Base-by-base conservation (phyloP, 2,329 filamentous ascomycete species). In the Aureobasidium musti region DNA sequence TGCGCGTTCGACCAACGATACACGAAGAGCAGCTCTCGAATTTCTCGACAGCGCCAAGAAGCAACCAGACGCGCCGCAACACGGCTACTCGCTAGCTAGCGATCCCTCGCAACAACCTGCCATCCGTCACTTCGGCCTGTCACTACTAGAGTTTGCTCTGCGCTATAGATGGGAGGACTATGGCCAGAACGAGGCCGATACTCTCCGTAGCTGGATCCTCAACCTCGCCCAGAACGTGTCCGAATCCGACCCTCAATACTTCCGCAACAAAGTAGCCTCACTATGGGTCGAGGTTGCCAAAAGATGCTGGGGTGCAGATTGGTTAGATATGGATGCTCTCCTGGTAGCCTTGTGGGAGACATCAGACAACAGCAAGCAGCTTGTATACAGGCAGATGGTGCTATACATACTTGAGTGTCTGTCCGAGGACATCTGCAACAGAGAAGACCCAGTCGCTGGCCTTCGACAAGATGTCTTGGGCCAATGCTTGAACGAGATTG, bases 281-380 rank as follows among this genome's bases (percentile, higher is more conserved):
- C 81, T 99, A 69, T 99, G 95, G 95, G 91, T 93, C 8, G 95
- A 98, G 77, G 83, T 97, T 63, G 92, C 93, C 47, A 98, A 98
- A 81, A 86, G 94, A 73, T 91, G 87, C 75, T 99, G 95, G 95
- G 75, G 73, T 43, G 91, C 85, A n/a, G 90, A 95, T 69, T 99
- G 96, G 95, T 88, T 90, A 82, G 88, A 96, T 74, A 97, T 99
- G 94, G 96, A 99, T 76, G 81, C 87, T 69, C 84, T 91, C 74
- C 84, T 99, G 65, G 86, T 93, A 52, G 85, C 87, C 73, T 83
- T 98, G 23, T 99, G 95, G 95, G 80, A 82, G 30, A 81, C 71
- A 54, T 56, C 69, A 13, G 57, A 71, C 41, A 66, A 69, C 39
- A 73, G 74, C 53, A 69, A 75, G 63, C 74, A 74, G 64, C 76